phyloP scores from a whole-genome alignment of 345 rosid genomes.

The Citrus maxima region DNA sequence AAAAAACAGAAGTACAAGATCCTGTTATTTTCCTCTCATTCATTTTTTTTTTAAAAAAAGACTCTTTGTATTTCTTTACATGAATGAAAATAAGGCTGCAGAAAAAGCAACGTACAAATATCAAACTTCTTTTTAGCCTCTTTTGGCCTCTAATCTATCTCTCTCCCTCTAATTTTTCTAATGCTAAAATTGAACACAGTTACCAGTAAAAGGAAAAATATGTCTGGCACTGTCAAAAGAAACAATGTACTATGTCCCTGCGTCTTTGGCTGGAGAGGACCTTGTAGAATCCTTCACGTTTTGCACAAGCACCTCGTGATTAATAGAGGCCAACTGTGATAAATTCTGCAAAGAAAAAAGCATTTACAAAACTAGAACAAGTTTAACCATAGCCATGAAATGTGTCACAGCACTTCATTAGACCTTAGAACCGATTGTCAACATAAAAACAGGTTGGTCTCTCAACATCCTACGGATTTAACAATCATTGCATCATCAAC shows the following conservation, averaged over 20 bases:
- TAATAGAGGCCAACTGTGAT: conserved; percentile 77
- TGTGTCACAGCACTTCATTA: not conserved
- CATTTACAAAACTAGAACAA: not conserved
- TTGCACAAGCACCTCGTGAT: conserved; percentile 69
- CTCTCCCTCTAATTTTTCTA: not conserved
- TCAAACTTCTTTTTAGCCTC: not conserved
- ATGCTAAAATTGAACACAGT: not conserved
- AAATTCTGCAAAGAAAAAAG: conserved; percentile 49
- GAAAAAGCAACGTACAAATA: not conserved
- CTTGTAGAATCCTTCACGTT: conserved; percentile 52
- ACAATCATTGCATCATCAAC: not conserved
- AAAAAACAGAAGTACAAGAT: too few species aligned
- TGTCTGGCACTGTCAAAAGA: not conserved
- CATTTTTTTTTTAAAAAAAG: not conserved
- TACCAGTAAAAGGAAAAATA: not conserved
- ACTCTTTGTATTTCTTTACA: not conserved
- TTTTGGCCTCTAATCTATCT: not conserved
- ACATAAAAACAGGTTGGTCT: not conserved
- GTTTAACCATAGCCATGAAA: not conserved
- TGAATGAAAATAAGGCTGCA: not conserved
- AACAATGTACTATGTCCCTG: conserved; percentile 27
- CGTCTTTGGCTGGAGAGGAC: conserved; percentile 44
- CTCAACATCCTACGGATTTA: not conserved
- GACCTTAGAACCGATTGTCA: not conserved
- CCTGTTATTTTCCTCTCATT: not conserved